A percentile compares a stretch with the other conserved stretches of the same genome.
Evolutionary conservation across 257 asterid genomes (phyloP).

Genomic region (Solanum pinnatisectum): DNA sequence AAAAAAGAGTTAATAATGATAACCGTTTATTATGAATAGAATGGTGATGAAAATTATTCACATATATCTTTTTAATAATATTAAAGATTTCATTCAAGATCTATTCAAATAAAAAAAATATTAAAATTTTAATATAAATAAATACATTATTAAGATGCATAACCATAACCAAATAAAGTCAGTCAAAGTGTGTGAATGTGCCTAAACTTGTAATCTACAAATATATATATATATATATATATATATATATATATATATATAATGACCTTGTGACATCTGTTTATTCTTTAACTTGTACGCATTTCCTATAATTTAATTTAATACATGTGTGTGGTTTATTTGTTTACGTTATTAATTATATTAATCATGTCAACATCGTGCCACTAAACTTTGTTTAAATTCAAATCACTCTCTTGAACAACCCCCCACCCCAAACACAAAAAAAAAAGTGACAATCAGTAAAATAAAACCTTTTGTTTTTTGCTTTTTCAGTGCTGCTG

Average conservation of each 20-base stretch:
- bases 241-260: too few relatives aligned
- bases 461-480: not conserved
- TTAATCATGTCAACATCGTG: not conserved
- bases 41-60: not conserved
- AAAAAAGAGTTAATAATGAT: not conserved
- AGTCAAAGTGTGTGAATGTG: not conserved
- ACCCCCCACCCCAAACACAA: too few relatives aligned
- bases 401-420: not conserved
- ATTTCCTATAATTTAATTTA: not conserved
- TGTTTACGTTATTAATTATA: not conserved
- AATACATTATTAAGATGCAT: not conserved
- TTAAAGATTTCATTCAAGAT: not conserved
- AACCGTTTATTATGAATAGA: not conserved
- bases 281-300: not conserved
- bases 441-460: not conserved
- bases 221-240: too few relatives aligned
- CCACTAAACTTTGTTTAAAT: not conserved
- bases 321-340: not conserved
- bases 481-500: not conserved
- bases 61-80: not conserved
- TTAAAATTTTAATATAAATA: not conserved
- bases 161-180: not conserved
- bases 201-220: not conserved
- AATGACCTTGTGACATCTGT: not conserved
- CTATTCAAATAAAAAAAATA: not conserved